Evolutionary conservation across 345 rosid genomes (phyloP).

Genomic region (Iberis pinnata): DNA sequence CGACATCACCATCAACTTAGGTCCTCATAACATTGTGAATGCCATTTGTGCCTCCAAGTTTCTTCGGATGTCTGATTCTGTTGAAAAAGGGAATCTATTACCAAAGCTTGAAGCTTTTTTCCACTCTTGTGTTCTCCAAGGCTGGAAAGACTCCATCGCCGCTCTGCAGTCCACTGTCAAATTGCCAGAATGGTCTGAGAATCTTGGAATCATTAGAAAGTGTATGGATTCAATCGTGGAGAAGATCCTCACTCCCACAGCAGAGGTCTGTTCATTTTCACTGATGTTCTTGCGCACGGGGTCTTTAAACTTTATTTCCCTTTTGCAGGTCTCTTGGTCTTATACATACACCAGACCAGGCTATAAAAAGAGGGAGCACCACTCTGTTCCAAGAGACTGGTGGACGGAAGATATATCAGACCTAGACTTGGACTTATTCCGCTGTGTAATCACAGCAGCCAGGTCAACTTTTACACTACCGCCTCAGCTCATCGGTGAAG

Average conservation of each 20-base stretch:
- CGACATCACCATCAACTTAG: constrained; percentile 76
- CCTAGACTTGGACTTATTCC: constrained; percentile 81
- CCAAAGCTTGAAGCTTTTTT: constrained; percentile 84
- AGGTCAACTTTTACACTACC: constrained; percentile 55
- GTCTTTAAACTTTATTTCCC: constrained; percentile 1
- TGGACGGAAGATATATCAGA: constrained; percentile 96
- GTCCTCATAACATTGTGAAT: constrained; percentile 76
- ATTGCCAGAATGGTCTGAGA: constrained; percentile 81
- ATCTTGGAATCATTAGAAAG: constrained; percentile 72
- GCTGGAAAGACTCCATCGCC: constrained; percentile 93
- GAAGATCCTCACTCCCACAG: constrained; percentile 68
- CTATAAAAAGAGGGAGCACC: constrained; percentile 48
- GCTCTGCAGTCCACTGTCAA: constrained; percentile 56
- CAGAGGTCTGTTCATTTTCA: constrained; percentile 43
- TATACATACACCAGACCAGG: constrained; percentile 81
- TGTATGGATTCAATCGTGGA: constrained; percentile 77
- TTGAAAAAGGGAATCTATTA: constrained; percentile 70
- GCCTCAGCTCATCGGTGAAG: constrained; percentile 89
- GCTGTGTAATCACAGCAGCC: constrained; percentile 59
- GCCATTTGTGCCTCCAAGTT: constrained; percentile 89
- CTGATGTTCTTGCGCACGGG: not conserved
- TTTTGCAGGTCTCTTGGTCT: constrained; percentile 83
- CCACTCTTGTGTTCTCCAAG: constrained; percentile 78
- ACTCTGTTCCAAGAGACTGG: constrained; percentile 85
- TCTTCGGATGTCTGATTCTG: constrained; percentile 80